Conservation (phyloP, 345 rosid species). For the Melaleuca alternifolia region DNA sequence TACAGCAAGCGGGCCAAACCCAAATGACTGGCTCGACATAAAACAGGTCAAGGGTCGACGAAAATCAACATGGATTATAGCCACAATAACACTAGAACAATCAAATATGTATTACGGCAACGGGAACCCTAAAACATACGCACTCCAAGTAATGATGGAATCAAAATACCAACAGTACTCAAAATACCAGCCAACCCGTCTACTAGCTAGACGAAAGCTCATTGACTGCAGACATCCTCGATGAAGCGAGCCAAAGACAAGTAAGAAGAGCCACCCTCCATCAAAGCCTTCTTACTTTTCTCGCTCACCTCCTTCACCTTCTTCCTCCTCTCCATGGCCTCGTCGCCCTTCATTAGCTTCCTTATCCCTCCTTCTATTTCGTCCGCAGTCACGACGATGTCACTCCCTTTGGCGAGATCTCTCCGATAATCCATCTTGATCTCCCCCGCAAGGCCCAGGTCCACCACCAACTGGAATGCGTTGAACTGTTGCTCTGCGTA, state of each 20-base stretch:
- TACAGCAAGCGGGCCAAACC: background rate
- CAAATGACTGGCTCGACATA: background rate
- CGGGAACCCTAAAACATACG: background rate
- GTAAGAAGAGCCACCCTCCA: constrained; percentile 40
- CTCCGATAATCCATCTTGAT: background rate
- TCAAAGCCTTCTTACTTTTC: constrained; percentile 14
- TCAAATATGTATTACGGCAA: background rate
- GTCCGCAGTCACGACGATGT: background rate
- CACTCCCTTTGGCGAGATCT: background rate
- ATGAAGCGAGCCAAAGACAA: constrained; percentile 13
- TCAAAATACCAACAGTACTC: background rate
- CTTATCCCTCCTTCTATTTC: constrained; percentile 28
- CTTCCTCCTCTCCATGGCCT: constrained; percentile 8
- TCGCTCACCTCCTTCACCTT: constrained; percentile 20
- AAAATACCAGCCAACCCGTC: background rate
- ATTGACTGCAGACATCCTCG: background rate
- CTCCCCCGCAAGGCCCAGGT: constrained; percentile 19
- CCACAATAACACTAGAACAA: background rate
- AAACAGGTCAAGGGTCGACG: background rate
- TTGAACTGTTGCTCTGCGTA: constrained; percentile 45
- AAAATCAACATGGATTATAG: background rate
- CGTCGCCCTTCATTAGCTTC: constrained; percentile 21
- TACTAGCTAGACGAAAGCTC: background rate
- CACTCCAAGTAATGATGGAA: background rate
- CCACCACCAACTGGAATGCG: constrained; percentile 30